Conservation (phyloP, 164 flowering plant genomes). For the Umbellularia californica region DNA sequence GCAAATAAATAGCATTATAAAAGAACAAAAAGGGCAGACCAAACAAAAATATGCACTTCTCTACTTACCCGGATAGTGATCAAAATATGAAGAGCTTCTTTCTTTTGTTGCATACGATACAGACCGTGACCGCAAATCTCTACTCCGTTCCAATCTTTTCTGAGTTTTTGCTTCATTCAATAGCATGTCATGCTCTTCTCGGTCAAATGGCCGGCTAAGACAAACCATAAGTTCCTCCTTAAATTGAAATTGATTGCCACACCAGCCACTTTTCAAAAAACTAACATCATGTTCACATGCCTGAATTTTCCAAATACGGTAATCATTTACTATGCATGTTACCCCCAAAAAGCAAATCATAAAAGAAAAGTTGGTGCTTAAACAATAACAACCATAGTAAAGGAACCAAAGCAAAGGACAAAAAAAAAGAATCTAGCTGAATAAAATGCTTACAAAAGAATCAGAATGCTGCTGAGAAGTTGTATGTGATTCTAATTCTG, state of each 20-base stretch:
- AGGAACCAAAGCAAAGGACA: not conserved
- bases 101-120: conserved; percentile 9
- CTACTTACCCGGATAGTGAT: conserved; percentile 30
- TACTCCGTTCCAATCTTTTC: conserved; percentile 9
- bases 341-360: not conserved
- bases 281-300: conserved; percentile 12
- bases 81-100: conserved; percentile 36
- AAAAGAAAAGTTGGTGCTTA: not conserved
- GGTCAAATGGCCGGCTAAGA: conserved; percentile 30
- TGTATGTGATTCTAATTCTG: conserved; percentile 2
- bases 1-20: not conserved
- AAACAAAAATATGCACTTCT: not conserved
- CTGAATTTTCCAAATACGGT: conserved; percentile 10
- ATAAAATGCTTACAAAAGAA: conserved; percentile 13
- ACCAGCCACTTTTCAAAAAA: conserved; percentile 1
- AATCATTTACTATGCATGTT: not conserved
- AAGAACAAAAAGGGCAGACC: not conserved
- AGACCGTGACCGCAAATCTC: conserved; percentile 23
- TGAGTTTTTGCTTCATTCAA: conserved; percentile 7
- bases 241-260: conserved; percentile 9
- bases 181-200: conserved; percentile 21
- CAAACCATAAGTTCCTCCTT: conserved; percentile 22
- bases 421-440: not conserved
- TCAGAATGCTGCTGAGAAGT: conserved; percentile 2
- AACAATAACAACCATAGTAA: not conserved